Percentiles rank a stretch among this genome's conserved stretches.
Conservation (phyloP, 164 flowering plant genomes). For the Sedum album region DNA sequence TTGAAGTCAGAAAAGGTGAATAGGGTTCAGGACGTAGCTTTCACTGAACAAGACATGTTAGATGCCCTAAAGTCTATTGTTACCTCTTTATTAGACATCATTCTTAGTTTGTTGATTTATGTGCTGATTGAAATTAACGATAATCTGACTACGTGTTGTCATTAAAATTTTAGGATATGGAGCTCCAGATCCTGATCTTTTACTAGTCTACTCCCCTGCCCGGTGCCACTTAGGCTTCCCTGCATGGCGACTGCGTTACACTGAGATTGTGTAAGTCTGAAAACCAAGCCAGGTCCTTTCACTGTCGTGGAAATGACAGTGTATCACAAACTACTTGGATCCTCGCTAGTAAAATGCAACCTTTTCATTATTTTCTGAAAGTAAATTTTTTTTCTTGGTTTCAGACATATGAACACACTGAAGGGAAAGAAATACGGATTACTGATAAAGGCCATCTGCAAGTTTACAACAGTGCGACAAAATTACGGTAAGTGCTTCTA, state of each 20-base stretch:
- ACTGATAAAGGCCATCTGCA: conserved; percentile 46
- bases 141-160: neutral
- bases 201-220: conserved; percentile 72
- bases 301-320: neutral
- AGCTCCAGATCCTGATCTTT: conserved; percentile 71
- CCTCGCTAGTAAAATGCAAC: neutral
- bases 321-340: neutral
- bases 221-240: conserved; percentile 93
- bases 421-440: conserved; percentile 55
- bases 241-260: conserved; percentile 79
- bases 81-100: conserved; percentile 21
- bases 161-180: conserved; percentile 37
- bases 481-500: conserved; percentile 40
- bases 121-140: neutral
- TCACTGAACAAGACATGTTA: conserved; percentile 52
- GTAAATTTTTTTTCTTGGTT: conserved; percentile 8
- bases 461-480: conserved; percentile 51
- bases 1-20: conserved; percentile 17
- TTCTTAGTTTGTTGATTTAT: neutral
- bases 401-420: conserved; percentile 74
- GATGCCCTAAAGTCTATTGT: conserved; percentile 58
- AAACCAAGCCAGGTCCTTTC: neutral
- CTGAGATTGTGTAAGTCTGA: conserved; percentile 80
- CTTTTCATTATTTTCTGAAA: neutral
- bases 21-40: conserved; percentile 22